Base-by-base conservation (phyloP, 2,329 filamentous ascomycete species). In the Phaeosphaeriaceae sp. region DNA sequence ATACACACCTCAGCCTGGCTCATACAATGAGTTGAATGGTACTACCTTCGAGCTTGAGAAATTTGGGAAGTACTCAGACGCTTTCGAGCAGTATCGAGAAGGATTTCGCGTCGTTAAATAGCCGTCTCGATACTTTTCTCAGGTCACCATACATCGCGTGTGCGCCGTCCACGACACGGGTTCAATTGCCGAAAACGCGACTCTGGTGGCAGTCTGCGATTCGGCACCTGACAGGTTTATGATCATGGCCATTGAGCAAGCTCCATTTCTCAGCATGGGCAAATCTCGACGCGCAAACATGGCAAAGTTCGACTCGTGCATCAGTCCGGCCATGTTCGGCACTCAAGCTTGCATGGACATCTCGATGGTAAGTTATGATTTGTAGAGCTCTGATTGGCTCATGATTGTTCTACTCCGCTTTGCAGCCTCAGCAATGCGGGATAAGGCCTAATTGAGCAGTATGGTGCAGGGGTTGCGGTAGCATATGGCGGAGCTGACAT, bases 231-330 rank as follows among this genome's bases (percentile, higher is more conserved):
- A 63, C 54, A 50, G 40, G 19, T 51, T 20, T n/a, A 40, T 52
- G n/a, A n/a, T n/a, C n/a, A 41, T 20, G 40, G n/a, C 19, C n/a
- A n/a, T 27, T 44, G n/a, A 19, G 13, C 33, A 41, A 17, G 15
- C 21, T 20, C 54, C 19, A 65, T 65, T 68, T 54, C 56, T 69
- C 65, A 71, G 66, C 69, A 72, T 69, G 59, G 57, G 33, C 40
- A 62, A 62, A 66, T 71, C 61, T 66, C 57, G 61, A 48, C 51
- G 51, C 25, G 51, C 57, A 50, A 44, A 51, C 54, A 69, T 71
- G 62, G 59, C 54, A 70, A 67, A 65, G 59, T 58, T 54, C 40
- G 59, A 61, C 62, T 61, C 54, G 58, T 60, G 60, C 69, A 54
- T 54, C 55, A 54, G 48, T 40, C 58, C 67, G 65, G 65, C 59